Percentiles rank a stretch among this genome's conserved stretches.
These are phyloP conservation scores for Talaromyces rugulosus DNA, from an alignment of 2,329 filamentous ascomycete species.

Conservation along the genomic window DNA sequence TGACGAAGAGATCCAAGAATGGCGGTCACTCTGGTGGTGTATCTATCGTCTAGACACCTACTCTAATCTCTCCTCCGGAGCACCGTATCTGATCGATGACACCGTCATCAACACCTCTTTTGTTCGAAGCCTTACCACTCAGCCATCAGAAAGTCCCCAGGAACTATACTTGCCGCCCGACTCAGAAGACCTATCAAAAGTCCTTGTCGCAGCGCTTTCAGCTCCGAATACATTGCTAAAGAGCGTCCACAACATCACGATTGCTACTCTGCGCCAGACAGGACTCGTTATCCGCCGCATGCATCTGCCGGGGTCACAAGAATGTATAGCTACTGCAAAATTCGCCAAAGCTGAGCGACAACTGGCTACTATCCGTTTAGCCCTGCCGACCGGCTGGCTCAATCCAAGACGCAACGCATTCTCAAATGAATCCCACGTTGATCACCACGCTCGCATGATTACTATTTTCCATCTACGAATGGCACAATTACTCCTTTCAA, in stretches of 20 bases:
- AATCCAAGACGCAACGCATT: constrained; percentile 28
- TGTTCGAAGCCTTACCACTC: not conserved
- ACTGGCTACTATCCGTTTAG: constrained; percentile 13
- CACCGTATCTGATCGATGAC: constrained; percentile 2
- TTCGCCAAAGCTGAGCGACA: not conserved
- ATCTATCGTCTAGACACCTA: constrained; percentile 35
- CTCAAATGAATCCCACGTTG: constrained; percentile 20
- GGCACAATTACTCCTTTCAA: not conserved
- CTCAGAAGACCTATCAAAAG: not conserved
- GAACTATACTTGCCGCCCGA: not conserved
- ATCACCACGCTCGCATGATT: constrained; percentile 19
- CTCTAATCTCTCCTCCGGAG: constrained; percentile 15
- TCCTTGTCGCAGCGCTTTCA: not conserved
- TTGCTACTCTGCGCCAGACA: not conserved
- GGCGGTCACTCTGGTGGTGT: constrained; percentile 35
- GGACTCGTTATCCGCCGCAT: not conserved
- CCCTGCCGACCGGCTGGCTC: constrained; percentile 28
- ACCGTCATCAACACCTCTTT: constrained; percentile 1
- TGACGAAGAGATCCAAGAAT: constrained; percentile 32
- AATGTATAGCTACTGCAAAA: not conserved
- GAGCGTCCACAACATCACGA: not conserved
- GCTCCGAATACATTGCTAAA: not conserved
- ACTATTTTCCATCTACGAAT: constrained; percentile 1
- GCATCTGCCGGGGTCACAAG: not conserved
- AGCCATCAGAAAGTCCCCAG: not conserved